phyloP scores from a whole-genome alignment of 805 yeast species.

The Nakazawaea ambrosiae region DNA sequence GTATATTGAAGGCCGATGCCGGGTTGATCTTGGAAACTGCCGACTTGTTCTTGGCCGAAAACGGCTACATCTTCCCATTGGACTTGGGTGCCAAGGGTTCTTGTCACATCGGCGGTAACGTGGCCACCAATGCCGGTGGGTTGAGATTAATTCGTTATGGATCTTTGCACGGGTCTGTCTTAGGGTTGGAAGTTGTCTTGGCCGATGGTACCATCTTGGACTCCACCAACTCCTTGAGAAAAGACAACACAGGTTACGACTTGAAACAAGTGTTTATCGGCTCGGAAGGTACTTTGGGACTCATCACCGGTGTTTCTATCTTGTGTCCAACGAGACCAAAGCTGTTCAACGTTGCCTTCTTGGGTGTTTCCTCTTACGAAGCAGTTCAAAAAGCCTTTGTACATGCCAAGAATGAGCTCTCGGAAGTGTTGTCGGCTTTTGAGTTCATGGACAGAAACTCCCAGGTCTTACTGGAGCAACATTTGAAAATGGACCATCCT shows the following conservation, averaged over 20 bases:
- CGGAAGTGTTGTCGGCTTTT: constrained; percentile 86
- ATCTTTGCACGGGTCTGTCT: constrained; percentile 83
- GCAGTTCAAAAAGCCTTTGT: constrained; percentile 79
- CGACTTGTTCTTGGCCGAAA: constrained; percentile 66
- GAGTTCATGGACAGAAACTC: constrained; percentile 85
- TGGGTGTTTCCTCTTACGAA: constrained; percentile 76
- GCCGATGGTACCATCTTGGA: constrained; percentile 80
- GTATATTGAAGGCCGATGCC: constrained; percentile 83
- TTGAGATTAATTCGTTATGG: constrained; percentile 82
- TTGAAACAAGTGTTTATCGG: constrained; percentile 90
- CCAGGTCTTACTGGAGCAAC: constrained; percentile 55
- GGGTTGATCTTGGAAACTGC: constrained; percentile 87
- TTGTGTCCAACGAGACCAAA: constrained; percentile 86
- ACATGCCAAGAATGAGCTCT: constrained; percentile 68
- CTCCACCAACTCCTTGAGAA: constrained; percentile 79
- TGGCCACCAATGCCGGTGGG: constrained; percentile 97
- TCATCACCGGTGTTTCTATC: constrained; percentile 84
- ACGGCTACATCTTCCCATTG: constrained; percentile 87
- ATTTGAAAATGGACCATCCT: constrained; percentile 64
- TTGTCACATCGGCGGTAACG: constrained; percentile 91
- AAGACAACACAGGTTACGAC: constrained; percentile 94
- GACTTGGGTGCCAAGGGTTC: constrained; percentile 97
- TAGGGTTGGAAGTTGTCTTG: constrained; percentile 89
- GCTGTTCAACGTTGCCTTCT: constrained; percentile 79
- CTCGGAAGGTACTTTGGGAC: constrained; percentile 86